These are phyloP conservation scores for Saraca asoca DNA, from an alignment of 331 rosid genomes.

Conservation along the genomic window DNA sequence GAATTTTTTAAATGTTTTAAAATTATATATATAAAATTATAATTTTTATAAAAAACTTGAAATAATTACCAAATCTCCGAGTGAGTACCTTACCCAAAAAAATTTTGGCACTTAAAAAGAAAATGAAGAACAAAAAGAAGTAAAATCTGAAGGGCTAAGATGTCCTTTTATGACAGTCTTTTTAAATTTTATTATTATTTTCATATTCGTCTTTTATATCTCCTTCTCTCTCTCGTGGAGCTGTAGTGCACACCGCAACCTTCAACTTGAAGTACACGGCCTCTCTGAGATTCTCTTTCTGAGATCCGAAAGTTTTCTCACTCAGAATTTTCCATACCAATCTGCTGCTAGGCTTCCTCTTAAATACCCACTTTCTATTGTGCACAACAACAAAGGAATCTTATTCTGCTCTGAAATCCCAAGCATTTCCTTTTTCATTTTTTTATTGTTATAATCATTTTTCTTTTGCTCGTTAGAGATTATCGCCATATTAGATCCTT, in stretches of 20 bases:
- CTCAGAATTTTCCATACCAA: constrained; percentile 28
- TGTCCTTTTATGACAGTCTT: constrained; percentile 19
- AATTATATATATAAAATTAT: too few relatives aligned
- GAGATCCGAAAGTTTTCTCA: constrained; percentile 46
- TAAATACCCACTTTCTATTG: constrained; percentile 25
- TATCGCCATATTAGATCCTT: constrained; percentile 52
- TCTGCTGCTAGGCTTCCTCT: constrained; percentile 14
- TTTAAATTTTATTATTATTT: constrained; percentile 5
- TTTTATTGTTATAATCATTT: constrained; percentile 12
- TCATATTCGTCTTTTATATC: constrained; percentile 33
- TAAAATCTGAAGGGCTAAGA: constrained; percentile 36
- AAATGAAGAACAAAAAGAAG: background rate
- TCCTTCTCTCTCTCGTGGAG: constrained; percentile 7
- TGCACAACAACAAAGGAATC: constrained; percentile 25
- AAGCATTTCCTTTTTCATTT: constrained; percentile 11
- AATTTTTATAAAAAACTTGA: too few relatives aligned
- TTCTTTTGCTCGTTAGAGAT: constrained; percentile 42
- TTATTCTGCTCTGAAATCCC: constrained; percentile 33
- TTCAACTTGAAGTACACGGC: constrained; percentile 42
- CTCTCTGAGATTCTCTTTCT: constrained; percentile 31
- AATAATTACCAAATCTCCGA: too few relatives aligned
- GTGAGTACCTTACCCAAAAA: too few relatives aligned
- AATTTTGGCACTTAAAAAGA: too few relatives aligned
- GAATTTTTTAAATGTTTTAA: too few relatives aligned
- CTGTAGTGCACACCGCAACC: constrained; percentile 38